Percentiles rank a stretch among this genome's conserved stretches.
phyloP scores from a whole-genome alignment of 441 rosid species.

The Mallotus repandus region DNA sequence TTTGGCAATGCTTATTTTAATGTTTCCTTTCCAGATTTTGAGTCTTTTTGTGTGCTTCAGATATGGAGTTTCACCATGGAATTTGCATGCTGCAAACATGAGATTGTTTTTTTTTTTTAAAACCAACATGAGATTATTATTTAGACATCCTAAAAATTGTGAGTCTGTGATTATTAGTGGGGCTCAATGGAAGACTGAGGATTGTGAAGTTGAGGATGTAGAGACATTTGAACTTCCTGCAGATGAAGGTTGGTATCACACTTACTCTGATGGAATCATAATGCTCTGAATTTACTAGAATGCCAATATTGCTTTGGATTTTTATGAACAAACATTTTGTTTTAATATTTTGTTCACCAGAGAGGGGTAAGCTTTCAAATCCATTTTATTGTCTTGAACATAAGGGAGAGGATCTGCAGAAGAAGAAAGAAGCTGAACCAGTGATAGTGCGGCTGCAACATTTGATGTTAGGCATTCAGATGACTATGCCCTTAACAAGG shows the following conservation, averaged over 20 bases:
- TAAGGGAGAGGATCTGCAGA: conserved; percentile 83
- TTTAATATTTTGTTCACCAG: conserved; percentile 37
- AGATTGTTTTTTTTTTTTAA: too few species aligned
- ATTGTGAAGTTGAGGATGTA: conserved; percentile 81
- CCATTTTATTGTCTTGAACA: conserved; percentile 93
- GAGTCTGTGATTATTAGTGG: conserved; percentile 87
- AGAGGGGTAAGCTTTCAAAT: conserved; percentile 87
- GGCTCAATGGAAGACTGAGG: conserved; percentile 79
- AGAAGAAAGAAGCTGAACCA: conserved; percentile 97
- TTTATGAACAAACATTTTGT: conserved; percentile 8
- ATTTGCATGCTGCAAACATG: conserved; percentile 83
- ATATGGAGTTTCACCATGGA: conserved; percentile 97
- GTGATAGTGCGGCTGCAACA: conserved; percentile 72
- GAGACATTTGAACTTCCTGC: conserved; percentile 91
- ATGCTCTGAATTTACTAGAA: neutral
- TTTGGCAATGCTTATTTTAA: too few species aligned
- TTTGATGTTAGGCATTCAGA: conserved; percentile 84
- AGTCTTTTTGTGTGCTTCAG: conserved; percentile 34
- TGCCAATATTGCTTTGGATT: neutral
- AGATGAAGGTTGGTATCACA: conserved; percentile 69
- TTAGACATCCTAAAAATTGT: conserved; percentile 91
- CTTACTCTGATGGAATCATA: conserved; percentile 1
- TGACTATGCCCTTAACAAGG: conserved; percentile 75
- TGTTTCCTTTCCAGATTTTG: neutral
- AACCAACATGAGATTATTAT: conserved; percentile 78